Percentiles rank a stretch among this genome's conserved stretches.
Evolutionary conservation across 1,284 basidiomycete species (phyloP).

Genomic region (Cronartium quercuum): DNA sequence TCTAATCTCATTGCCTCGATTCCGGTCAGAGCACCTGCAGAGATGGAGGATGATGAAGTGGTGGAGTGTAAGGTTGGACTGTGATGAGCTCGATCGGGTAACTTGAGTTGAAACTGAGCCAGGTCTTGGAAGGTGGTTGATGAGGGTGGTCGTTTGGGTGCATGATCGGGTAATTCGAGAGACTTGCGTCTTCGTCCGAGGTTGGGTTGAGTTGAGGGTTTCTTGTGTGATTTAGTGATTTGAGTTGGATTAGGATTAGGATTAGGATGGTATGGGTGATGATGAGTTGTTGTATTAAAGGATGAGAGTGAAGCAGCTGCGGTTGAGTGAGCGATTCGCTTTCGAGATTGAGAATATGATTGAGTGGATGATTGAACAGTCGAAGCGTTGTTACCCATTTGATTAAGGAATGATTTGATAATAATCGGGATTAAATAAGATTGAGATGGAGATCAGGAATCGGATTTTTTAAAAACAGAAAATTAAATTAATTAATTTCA

Average conservation of each 20-base stretch:
- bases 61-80: background rate
- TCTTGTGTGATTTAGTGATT: background rate
- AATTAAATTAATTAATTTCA: too few species aligned
- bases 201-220: background rate
- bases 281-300: background rate
- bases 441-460: too few species aligned
- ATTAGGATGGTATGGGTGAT: background rate
- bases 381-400: background rate
- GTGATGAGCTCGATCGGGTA: background rate
- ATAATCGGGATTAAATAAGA: background rate
- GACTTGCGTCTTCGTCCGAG: background rate
- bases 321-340: background rate
- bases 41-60: background rate
- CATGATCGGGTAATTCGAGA: slow-evolving; percentile 16
- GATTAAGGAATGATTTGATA: background rate
- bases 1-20: slow-evolving; percentile 2
- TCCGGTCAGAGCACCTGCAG: background rate
- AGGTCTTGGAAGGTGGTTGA: background rate
- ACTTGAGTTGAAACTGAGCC: slow-evolving; percentile 21
- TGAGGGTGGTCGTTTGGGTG: background rate
- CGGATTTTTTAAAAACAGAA: too few species aligned
- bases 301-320: background rate
- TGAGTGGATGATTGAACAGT: background rate
- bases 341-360: background rate
- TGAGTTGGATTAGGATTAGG: background rate